Evolutionary conservation across 176 grass and related monocot genomes (phyloP), one percentile per base, ranked within the genome.

Genomic region (Elaeis guineensis): DNA sequence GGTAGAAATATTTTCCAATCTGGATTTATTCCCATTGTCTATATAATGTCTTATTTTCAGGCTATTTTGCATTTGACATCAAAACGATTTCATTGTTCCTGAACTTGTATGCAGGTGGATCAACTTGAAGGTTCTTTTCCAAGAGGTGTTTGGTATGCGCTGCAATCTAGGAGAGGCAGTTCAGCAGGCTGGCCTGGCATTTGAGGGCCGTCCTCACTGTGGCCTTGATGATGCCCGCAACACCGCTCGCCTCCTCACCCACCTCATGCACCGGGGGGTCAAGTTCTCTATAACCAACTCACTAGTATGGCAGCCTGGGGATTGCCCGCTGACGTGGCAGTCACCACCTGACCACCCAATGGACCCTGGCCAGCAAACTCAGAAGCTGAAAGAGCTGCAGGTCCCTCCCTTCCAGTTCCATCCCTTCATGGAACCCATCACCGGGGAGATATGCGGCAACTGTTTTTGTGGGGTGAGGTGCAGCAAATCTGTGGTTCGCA

Each of bases 211-310:
- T 30, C 80, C 92, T 5, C 92, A 96, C 75, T 88, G 92, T 21
- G 87, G 92, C 3, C 86, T 96, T 25, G 87, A 96, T 5, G 92
- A 96, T 58, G 92, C 92, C 17, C 83, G 92, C 69, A 96, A 96
- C 49, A 96, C 92, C 19, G 92, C 92, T n/a, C 80, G 81, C 48
- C 92, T 96, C 66, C 77, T 96, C 39, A 81, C 78, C 17, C 66
- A 80, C 39, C 28, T 90, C 64, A 91, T 96, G 92, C 78, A 87
- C 51, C 69, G 60, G 26, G 90, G 92, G 16, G 82, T 96, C 63
- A 96, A 88, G 76, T 90, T 96, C 62, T 82, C 83, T 19, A 96
- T 96, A 57, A 96, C 92, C 54, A 90, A 80, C 72, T 90, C 87
- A 14, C 78, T 88, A 22, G 58, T 71, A 64, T 73, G 63, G 55